A percentile compares a stretch with the other conserved stretches of the same genome.
Conservation (phyloP, 768 basidiomycete species). For the Suillus bovinus region DNA sequence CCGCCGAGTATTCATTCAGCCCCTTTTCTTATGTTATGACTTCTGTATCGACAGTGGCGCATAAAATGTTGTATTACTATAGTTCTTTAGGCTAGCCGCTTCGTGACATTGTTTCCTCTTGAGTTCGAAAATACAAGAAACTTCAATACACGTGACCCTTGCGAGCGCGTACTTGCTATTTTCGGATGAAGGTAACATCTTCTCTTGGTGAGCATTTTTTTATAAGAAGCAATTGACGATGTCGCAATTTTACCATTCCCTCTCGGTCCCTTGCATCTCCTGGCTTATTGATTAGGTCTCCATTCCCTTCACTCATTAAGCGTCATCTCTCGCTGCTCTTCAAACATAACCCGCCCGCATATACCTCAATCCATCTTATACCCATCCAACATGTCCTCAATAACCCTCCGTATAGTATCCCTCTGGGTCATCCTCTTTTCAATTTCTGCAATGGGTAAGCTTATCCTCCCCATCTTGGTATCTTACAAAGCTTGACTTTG, state of each 20-base stretch:
- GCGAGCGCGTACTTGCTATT: constrained; percentile 10
- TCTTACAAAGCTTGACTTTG: not conserved
- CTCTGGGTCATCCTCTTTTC: constrained; percentile 24
- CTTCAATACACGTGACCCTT: constrained; percentile 10
- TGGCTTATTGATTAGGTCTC: constrained; percentile 18
- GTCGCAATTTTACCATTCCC: not conserved
- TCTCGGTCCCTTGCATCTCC: not conserved
- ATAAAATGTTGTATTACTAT: not conserved
- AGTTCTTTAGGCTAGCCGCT: not conserved
- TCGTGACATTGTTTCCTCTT: not conserved
- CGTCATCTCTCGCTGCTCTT: not conserved
- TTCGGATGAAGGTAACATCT: constrained; percentile 17
- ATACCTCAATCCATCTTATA: constrained; percentile 2
- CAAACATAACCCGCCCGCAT: not conserved
- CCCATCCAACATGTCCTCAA: constrained; percentile 17
- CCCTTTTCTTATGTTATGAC: not conserved
- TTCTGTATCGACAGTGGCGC: not conserved
- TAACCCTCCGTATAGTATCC: constrained; percentile 19
- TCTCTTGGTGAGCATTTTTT: constrained; percentile 4
- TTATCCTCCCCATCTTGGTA: not conserved
- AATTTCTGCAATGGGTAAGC: constrained; percentile 22
- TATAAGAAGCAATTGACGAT: constrained; percentile 8
- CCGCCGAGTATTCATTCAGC: not conserved
- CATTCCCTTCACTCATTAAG: constrained; percentile 3
- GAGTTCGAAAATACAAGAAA: constrained; percentile 10